These are phyloP conservation scores for Melastoma malabathricum DNA, from an alignment of 345 rosid species.

Conservation along the genomic window DNA sequence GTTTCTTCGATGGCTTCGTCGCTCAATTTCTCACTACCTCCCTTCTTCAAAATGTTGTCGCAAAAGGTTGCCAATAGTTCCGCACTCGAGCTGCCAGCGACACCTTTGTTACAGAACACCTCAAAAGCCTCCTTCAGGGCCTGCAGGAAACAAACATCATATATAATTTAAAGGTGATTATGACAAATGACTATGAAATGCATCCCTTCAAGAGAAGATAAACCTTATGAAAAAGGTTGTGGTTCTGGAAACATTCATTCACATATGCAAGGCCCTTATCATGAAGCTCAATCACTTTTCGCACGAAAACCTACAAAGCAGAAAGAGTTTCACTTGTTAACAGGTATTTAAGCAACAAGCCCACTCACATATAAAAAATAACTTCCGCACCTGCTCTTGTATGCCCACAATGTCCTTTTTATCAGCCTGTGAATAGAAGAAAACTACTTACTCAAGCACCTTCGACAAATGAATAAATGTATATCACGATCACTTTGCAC, in stretches of 20 bases:
- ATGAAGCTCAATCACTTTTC: constrained; percentile 74
- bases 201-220: too few species aligned
- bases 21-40: constrained; percentile 55
- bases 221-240: constrained; percentile 71
- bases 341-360: background rate
- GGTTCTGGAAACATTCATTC: constrained; percentile 60
- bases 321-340: background rate
- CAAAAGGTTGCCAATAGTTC: constrained; percentile 59
- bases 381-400: constrained; percentile 60
- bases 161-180: background rate
- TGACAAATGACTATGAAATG: too few species aligned
- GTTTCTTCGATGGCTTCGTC: constrained; percentile 62
- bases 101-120: constrained; percentile 49
- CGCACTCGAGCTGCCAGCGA: constrained; percentile 49
- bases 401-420: constrained; percentile 30
- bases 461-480: background rate
- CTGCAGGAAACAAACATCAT: constrained; percentile 15
- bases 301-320: constrained; percentile 54
- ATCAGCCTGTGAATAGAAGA: constrained; percentile 43
- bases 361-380: constrained; percentile 2
- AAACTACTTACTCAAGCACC: background rate
- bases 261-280: constrained; percentile 74
- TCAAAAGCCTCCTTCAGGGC: constrained; percentile 68
- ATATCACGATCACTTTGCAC: too few species aligned
- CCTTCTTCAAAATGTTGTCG: constrained; percentile 53